Percentiles rank a stretch among this genome's conserved stretches.
These are phyloP conservation scores for Lachancea waltii DNA, from an alignment of 805 yeast genomes.

Conservation along the genomic window DNA sequence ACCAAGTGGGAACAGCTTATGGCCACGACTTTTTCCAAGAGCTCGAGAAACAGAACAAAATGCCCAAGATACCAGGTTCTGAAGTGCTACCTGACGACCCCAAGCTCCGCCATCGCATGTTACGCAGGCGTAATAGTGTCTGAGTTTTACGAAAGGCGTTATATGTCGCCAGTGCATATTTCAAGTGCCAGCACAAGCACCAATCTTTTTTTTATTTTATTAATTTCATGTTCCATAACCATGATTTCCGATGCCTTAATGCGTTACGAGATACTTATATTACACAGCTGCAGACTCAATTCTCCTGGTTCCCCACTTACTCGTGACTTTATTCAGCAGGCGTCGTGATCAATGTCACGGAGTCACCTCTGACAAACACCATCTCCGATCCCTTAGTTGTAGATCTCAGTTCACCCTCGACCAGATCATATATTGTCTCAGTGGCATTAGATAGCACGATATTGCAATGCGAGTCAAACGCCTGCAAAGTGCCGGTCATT, in stretches of 20 bases:
- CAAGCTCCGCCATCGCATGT: conserved; percentile 30
- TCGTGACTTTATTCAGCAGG: conserved; percentile 26
- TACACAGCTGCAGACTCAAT: conserved; percentile 2
- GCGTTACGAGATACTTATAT: conserved; percentile 1
- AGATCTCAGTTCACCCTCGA: conserved; percentile 41
- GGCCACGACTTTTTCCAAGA: conserved; percentile 53
- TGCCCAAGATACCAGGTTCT: conserved; percentile 60
- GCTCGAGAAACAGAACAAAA: conserved; percentile 44
- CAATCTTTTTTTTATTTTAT: background rate
- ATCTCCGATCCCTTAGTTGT: conserved; percentile 63
- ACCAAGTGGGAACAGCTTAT: conserved; percentile 69
- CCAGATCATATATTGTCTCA: conserved; percentile 66
- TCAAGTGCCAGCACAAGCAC: too few species aligned
- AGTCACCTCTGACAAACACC: conserved; percentile 97
- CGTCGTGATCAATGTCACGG: conserved; percentile 76
- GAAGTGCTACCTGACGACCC: conserved; percentile 17
- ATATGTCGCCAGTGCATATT: too few species aligned
- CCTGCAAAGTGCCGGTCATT: conserved; percentile 81
- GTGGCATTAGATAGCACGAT: conserved; percentile 89
- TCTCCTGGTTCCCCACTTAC: background rate
- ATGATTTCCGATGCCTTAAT: too few species aligned
- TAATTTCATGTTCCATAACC: background rate
- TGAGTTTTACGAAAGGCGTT: too few species aligned
- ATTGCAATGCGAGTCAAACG: conserved; percentile 95
- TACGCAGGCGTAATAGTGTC: conserved; percentile 59